phyloP scores from a whole-genome alignment of 1,284 basidiomycete genomes.

The Moesziomyces parantarcticus region DNA sequence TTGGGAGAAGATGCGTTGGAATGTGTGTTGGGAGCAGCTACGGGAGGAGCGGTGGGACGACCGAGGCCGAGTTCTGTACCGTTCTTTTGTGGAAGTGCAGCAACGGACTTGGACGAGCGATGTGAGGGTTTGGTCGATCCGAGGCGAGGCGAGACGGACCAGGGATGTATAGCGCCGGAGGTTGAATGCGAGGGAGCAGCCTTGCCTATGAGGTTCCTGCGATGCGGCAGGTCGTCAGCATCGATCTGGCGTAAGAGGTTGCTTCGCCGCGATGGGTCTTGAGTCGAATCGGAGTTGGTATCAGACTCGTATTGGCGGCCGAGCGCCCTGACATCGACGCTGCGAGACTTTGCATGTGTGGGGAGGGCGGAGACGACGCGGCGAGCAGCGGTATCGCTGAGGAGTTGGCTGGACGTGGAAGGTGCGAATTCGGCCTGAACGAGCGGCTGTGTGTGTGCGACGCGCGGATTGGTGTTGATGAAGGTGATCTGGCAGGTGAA shows the following conservation, averaged over 20 bases:
- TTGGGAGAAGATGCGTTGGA: constrained; percentile 22
- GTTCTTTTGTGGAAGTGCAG: constrained; percentile 1
- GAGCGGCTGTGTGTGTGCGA: constrained; percentile 70
- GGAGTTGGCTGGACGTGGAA: constrained; percentile 4
- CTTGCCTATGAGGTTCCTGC: constrained; percentile 37
- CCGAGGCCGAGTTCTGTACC: constrained; percentile 19
- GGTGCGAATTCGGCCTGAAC: constrained; percentile 32
- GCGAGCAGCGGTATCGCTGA: constrained; percentile 5
- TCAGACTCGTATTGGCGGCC: constrained; percentile 15
- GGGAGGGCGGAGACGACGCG: constrained; percentile 36
- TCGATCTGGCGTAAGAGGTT: constrained; percentile 24
- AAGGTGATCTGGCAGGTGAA: constrained; percentile 87
- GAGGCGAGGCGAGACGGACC: constrained; percentile 20
- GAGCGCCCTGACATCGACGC: constrained; percentile 46
- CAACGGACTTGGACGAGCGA: constrained; percentile 25
- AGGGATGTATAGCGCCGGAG: constrained; percentile 20
- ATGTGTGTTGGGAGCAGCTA: background rate
- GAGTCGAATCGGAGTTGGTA: background rate
- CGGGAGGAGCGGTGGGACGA: constrained; percentile 10
- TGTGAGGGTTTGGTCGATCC: constrained; percentile 15
- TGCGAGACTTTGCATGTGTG: constrained; percentile 43
- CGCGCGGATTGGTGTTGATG: constrained; percentile 76
- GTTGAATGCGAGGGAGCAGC: background rate
- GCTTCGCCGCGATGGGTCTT: constrained; percentile 12
- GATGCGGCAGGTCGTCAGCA: constrained; percentile 22